Percentiles rank a stretch among this genome's conserved stretches.
These are phyloP conservation scores for Actinidia chinensis DNA, from an alignment of 179 eudicot species.

Conservation along the genomic window DNA sequence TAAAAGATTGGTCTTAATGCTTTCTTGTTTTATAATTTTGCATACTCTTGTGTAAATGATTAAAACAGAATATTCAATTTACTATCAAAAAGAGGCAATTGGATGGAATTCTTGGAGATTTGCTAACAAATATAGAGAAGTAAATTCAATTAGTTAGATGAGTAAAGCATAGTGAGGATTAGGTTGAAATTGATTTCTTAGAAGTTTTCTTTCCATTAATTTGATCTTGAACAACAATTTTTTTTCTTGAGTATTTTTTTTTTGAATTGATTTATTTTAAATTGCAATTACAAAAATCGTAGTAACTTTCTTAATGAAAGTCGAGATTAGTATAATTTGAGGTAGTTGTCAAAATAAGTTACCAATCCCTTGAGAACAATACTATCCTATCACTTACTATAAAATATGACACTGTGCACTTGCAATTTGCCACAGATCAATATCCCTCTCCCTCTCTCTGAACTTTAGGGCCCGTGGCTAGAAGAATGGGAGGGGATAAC, in stretches of 20 bases:
- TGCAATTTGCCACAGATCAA: neutral
- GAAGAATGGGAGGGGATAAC: too few relatives aligned
- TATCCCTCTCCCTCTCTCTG: too few relatives aligned
- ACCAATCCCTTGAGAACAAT: neutral
- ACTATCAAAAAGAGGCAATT: too few relatives aligned
- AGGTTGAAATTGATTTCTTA: neutral
- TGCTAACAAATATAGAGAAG: neutral
- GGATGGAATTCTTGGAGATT: too few relatives aligned
- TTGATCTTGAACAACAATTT: neutral
- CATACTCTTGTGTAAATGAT: neutral
- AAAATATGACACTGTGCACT: neutral
- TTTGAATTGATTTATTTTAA: too few relatives aligned
- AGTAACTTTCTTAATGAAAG: neutral
- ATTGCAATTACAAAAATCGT: neutral
- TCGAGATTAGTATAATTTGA: neutral
- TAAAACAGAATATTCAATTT: neutral
- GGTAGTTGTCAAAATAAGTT: neutral
- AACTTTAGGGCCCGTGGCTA: too few relatives aligned
- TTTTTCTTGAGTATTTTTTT: too few relatives aligned
- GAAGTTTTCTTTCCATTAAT: neutral
- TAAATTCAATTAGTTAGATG: neutral
- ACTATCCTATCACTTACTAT: neutral
- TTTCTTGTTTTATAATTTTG: neutral
- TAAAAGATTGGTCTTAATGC: neutral
- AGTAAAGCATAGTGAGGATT: neutral